A percentile compares a stretch with the other conserved stretches of the same genome.
Conservation (phyloP, 2,329 filamentous ascomycete genomes). For the Elsinoe ampelina region DNA sequence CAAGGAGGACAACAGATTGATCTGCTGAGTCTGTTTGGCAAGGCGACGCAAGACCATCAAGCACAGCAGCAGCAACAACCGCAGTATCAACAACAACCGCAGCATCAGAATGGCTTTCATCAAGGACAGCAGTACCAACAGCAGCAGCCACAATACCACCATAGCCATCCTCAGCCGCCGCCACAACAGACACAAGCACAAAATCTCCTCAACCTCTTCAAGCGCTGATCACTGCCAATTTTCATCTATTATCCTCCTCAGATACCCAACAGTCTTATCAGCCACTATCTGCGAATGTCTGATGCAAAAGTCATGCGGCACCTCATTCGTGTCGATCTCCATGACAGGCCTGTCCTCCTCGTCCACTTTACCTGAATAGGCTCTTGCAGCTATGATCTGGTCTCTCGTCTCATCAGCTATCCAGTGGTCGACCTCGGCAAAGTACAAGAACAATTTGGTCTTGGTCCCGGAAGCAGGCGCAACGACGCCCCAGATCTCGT, state of each 20-base stretch:
- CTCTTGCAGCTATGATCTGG: constrained; percentile 41
- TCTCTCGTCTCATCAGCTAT: constrained; percentile 50
- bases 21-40: constrained; percentile 21
- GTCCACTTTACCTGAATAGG: constrained; percentile 22
- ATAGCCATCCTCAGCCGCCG: constrained; percentile 15
- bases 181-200: constrained; percentile 19
- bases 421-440: constrained; percentile 53
- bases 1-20: constrained; percentile 19
- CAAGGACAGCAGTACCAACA: constrained; percentile 14
- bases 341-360: constrained; percentile 41
- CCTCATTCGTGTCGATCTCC: constrained; percentile 44
- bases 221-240: constrained; percentile 17
- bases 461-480: constrained; percentile 23
- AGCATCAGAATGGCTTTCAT: constrained; percentile 3
- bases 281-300: constrained; percentile 42
- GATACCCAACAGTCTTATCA: constrained; percentile 40
- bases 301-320: constrained; percentile 53
- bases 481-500: constrained; percentile 49
- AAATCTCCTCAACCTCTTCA: constrained; percentile 23
- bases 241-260: constrained; percentile 21
- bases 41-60: constrained; percentile 14
- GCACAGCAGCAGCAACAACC: constrained; percentile 11
- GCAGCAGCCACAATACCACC: constrained; percentile 8
- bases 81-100: constrained; percentile 12
- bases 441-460: constrained; percentile 48